These are phyloP conservation scores for Letharia columbiana DNA, from an alignment of 495 filamentous ascomycete genomes.

Conservation along the genomic window DNA sequence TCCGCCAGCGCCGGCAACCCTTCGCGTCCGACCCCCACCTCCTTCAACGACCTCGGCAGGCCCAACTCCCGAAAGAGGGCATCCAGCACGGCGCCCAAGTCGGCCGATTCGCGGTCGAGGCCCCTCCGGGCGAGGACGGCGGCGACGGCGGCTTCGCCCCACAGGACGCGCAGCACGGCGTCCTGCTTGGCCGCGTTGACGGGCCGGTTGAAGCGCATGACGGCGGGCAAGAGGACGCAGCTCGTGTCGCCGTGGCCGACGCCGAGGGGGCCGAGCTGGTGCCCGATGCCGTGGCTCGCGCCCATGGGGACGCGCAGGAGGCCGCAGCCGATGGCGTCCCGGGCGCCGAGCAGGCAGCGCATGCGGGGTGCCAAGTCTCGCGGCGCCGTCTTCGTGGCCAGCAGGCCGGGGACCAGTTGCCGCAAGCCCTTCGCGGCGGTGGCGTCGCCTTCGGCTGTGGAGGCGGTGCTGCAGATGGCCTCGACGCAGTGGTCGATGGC, in stretches of 20 bases:
- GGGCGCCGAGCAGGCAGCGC: slow-evolving; percentile 46
- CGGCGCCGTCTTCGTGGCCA: slow-evolving; percentile 40
- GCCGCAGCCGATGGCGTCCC: slow-evolving; percentile 47
- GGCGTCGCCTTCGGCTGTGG: slow-evolving; percentile 35
- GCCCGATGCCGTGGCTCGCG: slow-evolving; percentile 58
- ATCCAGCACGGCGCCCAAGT: slow-evolving; percentile 49
- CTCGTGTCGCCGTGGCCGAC: slow-evolving; percentile 60
- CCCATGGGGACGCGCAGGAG: slow-evolving; percentile 43
- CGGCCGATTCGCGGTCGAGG: slow-evolving; percentile 31
- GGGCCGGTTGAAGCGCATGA: slow-evolving; percentile 50
- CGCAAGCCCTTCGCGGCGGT: slow-evolving; percentile 38
- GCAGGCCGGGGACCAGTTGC: slow-evolving; percentile 42
- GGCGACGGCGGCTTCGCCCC: slow-evolving; percentile 37
- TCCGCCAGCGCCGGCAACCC: slow-evolving; percentile 43
- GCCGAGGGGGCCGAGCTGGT: slow-evolving; percentile 57
- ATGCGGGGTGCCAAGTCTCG: slow-evolving; percentile 41
- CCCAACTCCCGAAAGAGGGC: slow-evolving; percentile 46
- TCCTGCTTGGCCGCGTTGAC: slow-evolving; percentile 42
- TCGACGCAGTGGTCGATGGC: slow-evolving; percentile 61
- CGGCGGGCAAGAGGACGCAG: slow-evolving; percentile 54
- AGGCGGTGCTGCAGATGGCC: slow-evolving; percentile 40
- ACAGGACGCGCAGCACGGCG: slow-evolving; percentile 41
- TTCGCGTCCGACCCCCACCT: slow-evolving; percentile 47
- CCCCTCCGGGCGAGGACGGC: slow-evolving; percentile 35
- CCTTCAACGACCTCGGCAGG: slow-evolving; percentile 46